Evolutionary conservation across 1,284 basidiomycete genomes (phyloP).

Genomic region (Vanrija sp.): DNA sequence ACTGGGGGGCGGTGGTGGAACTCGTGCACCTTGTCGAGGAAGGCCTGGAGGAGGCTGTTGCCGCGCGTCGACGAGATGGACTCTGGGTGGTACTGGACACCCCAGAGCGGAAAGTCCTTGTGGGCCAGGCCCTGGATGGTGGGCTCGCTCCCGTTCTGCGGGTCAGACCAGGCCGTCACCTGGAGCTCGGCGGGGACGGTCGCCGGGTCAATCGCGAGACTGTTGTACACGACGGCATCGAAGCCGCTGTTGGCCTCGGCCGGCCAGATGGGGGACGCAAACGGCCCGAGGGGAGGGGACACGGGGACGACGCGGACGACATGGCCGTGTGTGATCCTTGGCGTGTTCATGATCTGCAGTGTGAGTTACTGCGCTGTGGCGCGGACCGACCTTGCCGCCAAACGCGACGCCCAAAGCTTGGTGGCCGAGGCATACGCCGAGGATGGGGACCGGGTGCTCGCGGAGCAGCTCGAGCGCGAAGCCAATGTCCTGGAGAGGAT

Average conservation of each 20-base stretch:
- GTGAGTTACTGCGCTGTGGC: not conserved
- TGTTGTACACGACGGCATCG: conserved; percentile 75
- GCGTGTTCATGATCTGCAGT: conserved; percentile 45
- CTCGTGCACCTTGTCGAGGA: conserved; percentile 36
- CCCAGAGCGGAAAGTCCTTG: conserved; percentile 70
- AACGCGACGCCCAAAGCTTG: conserved; percentile 80
- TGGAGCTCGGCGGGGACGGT: conserved; percentile 51
- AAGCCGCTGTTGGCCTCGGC: conserved; percentile 47
- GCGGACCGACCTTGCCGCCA: conserved; percentile 58
- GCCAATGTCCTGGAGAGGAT: conserved; percentile 44
- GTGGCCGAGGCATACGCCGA: conserved; percentile 77
- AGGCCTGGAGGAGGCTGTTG: conserved; percentile 42
- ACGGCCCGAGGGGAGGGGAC: conserved; percentile 26
- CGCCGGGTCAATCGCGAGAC: conserved; percentile 50
- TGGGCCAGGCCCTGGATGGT: conserved; percentile 55
- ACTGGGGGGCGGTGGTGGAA: conserved; percentile 24
- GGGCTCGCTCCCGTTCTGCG: conserved; percentile 25
- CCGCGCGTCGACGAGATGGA: conserved; percentile 51
- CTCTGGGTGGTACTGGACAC: conserved; percentile 95
- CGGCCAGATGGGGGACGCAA: conserved; percentile 30
- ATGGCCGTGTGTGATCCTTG: conserved; percentile 64
- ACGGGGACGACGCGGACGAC: conserved; percentile 57
- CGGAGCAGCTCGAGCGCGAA: conserved; percentile 45
- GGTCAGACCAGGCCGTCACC: conserved; percentile 51
- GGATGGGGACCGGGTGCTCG: conserved; percentile 39